Conservation (phyloP, 2,329 filamentous ascomycete genomes). For the Cladophialophora carrionii region DNA sequence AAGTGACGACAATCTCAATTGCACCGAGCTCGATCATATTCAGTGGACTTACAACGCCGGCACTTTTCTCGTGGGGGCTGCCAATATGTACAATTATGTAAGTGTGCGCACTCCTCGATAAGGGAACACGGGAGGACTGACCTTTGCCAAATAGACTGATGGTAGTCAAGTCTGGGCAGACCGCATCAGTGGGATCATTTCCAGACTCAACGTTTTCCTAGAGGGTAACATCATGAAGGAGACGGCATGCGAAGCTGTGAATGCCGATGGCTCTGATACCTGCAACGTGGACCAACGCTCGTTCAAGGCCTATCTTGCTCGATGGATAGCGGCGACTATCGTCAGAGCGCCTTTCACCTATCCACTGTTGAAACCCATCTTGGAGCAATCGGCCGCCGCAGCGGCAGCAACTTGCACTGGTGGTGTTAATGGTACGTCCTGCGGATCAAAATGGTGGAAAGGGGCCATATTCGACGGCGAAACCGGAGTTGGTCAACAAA, state of each 20-base stretch:
- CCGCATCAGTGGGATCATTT: constrained; percentile 58
- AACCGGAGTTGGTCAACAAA: constrained; percentile 48
- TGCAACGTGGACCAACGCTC: constrained; percentile 67
- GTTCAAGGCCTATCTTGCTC: constrained; percentile 68
- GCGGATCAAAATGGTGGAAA: constrained; percentile 48
- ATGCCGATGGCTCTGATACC: constrained; percentile 39
- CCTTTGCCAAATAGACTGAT: constrained; percentile 42
- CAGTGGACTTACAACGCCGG: constrained; percentile 64
- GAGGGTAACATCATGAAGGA: constrained; percentile 61
- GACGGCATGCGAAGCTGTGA: constrained; percentile 59
- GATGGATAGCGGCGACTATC: constrained; percentile 62
- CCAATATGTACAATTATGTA: constrained; percentile 60
- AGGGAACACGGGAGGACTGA: constrained; percentile 15
- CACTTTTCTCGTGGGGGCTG: constrained; percentile 59
- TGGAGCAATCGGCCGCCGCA: constrained; percentile 57
- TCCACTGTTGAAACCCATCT: constrained; percentile 55
- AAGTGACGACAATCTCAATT: constrained; percentile 56
- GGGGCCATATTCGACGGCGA: constrained; percentile 43
- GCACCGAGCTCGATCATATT: constrained; percentile 55
- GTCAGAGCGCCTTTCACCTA: constrained; percentile 62
- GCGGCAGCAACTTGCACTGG: constrained; percentile 60
- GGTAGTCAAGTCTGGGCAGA: constrained; percentile 57
- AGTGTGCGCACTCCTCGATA: constrained; percentile 29
- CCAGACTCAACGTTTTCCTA: constrained; percentile 57
- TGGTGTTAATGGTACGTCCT: constrained; percentile 49